Conservation (phyloP, 108 stramenopile species). For the Skeletonema tropicum region DNA sequence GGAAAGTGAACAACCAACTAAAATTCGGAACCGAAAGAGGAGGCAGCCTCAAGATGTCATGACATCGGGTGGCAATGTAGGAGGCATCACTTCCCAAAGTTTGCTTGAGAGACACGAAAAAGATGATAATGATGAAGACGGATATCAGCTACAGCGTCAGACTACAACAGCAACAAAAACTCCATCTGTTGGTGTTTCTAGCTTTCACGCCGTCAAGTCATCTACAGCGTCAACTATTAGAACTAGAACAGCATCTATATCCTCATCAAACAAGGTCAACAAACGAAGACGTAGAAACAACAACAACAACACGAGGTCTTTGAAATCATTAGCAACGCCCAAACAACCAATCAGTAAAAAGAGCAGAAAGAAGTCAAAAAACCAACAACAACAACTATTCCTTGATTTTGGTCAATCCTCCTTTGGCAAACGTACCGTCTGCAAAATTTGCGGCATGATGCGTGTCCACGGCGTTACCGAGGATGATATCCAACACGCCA, state of each 20-base stretch:
- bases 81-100: background rate
- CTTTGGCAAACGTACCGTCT: slow-evolving; percentile 70
- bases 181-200: too few species aligned
- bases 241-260: background rate
- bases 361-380: background rate
- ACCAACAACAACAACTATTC: slow-evolving; percentile 58
- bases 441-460: slow-evolving; percentile 72
- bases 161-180: background rate
- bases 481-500: slow-evolving; percentile 59
- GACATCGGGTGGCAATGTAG: background rate
- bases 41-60: background rate
- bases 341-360: background rate
- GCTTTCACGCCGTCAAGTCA: background rate
- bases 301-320: background rate
- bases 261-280: slow-evolving; percentile 10
- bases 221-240: background rate
- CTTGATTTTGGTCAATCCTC: slow-evolving; percentile 79
- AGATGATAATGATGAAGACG: background rate
- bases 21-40: background rate
- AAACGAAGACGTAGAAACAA: slow-evolving; percentile 6
- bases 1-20: background rate
- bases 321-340: background rate
- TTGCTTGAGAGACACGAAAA: slow-evolving; percentile 1
- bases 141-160: background rate
- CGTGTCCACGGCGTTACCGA: slow-evolving; percentile 72